Percentiles rank a stretch among this genome's conserved stretches.
phyloP scores from a whole-genome alignment of 352 stramenopile genomes.

The Phytopythium litorale region DNA sequence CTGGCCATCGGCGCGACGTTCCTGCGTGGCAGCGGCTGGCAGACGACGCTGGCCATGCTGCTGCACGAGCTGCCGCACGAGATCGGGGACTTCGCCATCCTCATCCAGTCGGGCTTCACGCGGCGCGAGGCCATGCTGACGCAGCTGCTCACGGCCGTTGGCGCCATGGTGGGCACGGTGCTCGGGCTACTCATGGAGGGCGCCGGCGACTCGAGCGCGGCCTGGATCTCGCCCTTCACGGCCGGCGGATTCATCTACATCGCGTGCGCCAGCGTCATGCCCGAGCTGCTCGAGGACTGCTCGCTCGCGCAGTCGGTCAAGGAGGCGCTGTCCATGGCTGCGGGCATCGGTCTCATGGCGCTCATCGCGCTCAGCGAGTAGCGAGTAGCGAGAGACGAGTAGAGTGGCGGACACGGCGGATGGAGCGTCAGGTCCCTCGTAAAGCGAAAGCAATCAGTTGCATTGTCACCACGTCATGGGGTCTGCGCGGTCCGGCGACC shows the following conservation, averaged over 20 bases:
- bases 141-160: slow-evolving; percentile 90
- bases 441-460: slow-evolving; percentile 4
- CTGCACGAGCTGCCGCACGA: slow-evolving; percentile 91
- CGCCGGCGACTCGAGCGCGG: slow-evolving; percentile 56
- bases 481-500: not conserved
- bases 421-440: no score
- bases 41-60: slow-evolving; percentile 86
- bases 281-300: slow-evolving; percentile 87
- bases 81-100: slow-evolving; percentile 90
- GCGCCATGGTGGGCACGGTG: slow-evolving; percentile 87
- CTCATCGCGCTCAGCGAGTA: slow-evolving; percentile 68
- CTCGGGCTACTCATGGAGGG: slow-evolving; percentile 81
- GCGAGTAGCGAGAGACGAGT: not conserved
- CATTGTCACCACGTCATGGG: not conserved
- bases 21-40: slow-evolving; percentile 68
- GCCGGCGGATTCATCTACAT: slow-evolving; percentile 93
- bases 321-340: slow-evolving; percentile 61
- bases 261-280: slow-evolving; percentile 87
- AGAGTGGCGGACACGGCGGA: not conserved
- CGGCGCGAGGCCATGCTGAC: slow-evolving; percentile 87
- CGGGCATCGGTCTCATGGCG: slow-evolving; percentile 72
- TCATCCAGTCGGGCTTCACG: slow-evolving; percentile 89
- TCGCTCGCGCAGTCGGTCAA: slow-evolving; percentile 68
- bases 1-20: slow-evolving; percentile 92
- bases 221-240: slow-evolving; percentile 83